Evolutionary conservation across 192 early-diverging fungal genomes (phyloP), one percentile per base, ranked within the genome.

Genomic region (Dispira simplex): DNA sequence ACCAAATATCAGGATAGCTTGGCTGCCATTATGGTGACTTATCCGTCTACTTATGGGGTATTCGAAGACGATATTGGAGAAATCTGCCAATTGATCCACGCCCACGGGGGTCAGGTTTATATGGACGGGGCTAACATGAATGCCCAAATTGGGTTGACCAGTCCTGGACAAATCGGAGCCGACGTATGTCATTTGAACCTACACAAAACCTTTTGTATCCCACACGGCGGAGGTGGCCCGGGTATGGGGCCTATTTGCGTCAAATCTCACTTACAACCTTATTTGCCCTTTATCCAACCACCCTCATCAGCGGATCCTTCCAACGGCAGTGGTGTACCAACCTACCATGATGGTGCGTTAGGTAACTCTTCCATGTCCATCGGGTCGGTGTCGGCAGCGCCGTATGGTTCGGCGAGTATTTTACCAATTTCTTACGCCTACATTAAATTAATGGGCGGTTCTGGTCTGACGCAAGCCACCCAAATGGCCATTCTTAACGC

Each of bases 101-200:
- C 74, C n/a, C 70, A 89, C 68, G 94, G 97, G 66, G 97, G 97
- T 28, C 97, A 95, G 74, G 94, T 97, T 18, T 99, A 99, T 75
- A 94, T 99, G 90, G 97, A 99, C 73, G 97, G 90, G 57, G 89
- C 88, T 57, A 92, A 90, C 79, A 80, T 92, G 77, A 92, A 92
- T 71, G 88, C 88, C 13, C 90, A 92, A 73, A 88, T 90, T 54
- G 88, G 87, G 56, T 80, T 84, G 62, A 87, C 84, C 56, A 88
- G 81, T 51, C 90, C 90, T 58, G 96, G 85, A 45, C 90, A 94
- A 64, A 97, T 97, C 70, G 96, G 96, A 46, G 94, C 94, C 63
- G 96, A 99, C 78, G 96, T 99, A 32, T 99, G 96, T 79, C 96
- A 99, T 71, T 79, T 99, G 76, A 99, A 99, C 85, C 80, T 95